These are phyloP conservation scores for Penicillium tannophilum DNA, from an alignment of 495 filamentous ascomycete species.

Conservation along the genomic window DNA sequence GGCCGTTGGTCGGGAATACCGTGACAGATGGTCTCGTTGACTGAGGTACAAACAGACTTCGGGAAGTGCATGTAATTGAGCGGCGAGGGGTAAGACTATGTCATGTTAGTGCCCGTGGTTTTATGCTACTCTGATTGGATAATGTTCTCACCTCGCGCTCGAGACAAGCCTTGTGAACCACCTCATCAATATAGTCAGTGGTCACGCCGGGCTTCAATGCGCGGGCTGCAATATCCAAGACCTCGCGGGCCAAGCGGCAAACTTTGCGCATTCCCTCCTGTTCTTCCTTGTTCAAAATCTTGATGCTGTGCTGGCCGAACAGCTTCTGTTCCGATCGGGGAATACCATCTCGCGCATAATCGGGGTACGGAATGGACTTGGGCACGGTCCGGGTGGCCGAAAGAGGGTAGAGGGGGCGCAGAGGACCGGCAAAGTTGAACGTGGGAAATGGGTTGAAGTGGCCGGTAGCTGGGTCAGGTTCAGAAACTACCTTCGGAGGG, in stretches of 20 bases:
- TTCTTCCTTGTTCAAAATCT: conserved; percentile 74
- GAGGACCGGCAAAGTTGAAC: conserved; percentile 75
- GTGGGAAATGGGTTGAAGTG: conserved; percentile 88
- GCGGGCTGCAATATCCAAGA: conserved; percentile 86
- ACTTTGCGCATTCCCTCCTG: conserved; percentile 93
- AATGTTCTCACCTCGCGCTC: conserved; percentile 73
- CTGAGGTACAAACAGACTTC: conserved; percentile 94
- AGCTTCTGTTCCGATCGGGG: conserved; percentile 79
- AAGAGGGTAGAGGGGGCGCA: conserved; percentile 89
- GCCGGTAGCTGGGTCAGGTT: conserved; percentile 86
- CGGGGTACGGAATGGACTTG: conserved; percentile 77
- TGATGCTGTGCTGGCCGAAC: conserved; percentile 72
- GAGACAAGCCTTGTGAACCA: conserved; percentile 94
- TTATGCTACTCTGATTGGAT: not conserved
- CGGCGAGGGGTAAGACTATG: conserved; percentile 92
- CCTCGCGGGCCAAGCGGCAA: conserved; percentile 84
- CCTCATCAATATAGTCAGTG: conserved; percentile 93
- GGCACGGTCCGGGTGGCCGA: conserved; percentile 74
- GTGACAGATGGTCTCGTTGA: conserved; percentile 97
- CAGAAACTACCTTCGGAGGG: conserved; percentile 76
- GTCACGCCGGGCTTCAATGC: conserved; percentile 85
- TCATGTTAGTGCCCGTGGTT: not conserved
- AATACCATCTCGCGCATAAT: conserved; percentile 82
- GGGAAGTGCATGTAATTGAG: conserved; percentile 97
- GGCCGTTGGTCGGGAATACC: conserved; percentile 83